Evolutionary conservation across 345 rosid species (phyloP).

Genomic region (Citrus inodora): DNA sequence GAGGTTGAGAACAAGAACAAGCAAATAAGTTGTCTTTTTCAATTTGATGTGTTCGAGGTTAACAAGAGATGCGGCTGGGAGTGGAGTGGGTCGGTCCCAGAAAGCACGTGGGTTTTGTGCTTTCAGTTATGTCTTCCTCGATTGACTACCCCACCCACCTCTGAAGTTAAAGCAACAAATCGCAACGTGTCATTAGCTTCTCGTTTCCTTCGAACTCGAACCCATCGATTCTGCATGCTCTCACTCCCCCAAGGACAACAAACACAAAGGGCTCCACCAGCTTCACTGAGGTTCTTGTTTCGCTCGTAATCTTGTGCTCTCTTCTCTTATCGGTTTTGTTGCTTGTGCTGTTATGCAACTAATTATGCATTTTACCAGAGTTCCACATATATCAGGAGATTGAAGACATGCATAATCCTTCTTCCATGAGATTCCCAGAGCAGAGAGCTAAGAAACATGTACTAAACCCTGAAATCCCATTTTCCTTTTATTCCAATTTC

Average conservation of each 20-base stretch:
- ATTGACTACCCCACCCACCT: neutral
- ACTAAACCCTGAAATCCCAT: no score
- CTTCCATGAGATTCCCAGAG: no score
- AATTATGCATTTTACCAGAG: no score
- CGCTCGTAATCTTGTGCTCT: neutral
- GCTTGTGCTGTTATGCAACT: no score
- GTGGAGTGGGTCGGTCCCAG: neutral
- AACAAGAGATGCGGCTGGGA: neutral
- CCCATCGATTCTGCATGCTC: neutral
- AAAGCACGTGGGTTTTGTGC: neutral
- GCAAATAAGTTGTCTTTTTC: neutral
- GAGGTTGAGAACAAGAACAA: no score
- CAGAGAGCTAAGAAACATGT: no score
- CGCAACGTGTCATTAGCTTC: neutral
- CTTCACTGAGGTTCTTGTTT: neutral
- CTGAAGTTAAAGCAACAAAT: neutral
- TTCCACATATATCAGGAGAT: no score
- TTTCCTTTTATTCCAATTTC: no score
- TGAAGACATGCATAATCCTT: no score
- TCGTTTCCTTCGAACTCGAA: neutral
- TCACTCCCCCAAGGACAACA: neutral
- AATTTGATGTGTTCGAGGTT: neutral
- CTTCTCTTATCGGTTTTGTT: no score
- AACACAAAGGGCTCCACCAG: neutral
- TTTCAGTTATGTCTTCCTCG: neutral